A percentile compares a stretch with the other conserved stretches of the same genome.
Evolutionary conservation across 2,329 filamentous ascomycete species (phyloP).

Genomic region (Cladosporium sp.): DNA sequence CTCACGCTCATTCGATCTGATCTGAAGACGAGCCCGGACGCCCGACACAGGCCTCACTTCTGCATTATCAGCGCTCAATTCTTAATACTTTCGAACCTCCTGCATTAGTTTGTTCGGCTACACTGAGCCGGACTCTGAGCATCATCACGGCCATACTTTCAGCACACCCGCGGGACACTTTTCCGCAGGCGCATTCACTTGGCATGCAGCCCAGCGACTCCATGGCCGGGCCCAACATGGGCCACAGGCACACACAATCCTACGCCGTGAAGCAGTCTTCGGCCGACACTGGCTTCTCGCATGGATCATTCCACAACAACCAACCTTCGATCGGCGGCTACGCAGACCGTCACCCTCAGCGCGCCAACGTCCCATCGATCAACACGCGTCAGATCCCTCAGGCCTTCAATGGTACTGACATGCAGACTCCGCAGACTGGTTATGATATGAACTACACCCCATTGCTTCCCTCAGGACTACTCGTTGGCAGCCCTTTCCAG

Average conservation of each 20-base stretch:
- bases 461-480: constrained; percentile 85
- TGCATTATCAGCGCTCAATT: constrained; percentile 6
- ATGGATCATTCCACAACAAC: constrained; percentile 87
- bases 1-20: constrained; percentile 5
- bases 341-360: constrained; percentile 78
- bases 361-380: constrained; percentile 82
- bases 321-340: constrained; percentile 68
- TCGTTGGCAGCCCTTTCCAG: constrained; percentile 95
- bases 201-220: constrained; percentile 86
- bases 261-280: constrained; percentile 70
- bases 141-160: constrained; percentile 80
- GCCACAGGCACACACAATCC: constrained; percentile 55
- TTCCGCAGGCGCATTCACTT: constrained; percentile 73
- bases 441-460: constrained; percentile 99
- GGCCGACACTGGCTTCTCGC: constrained; percentile 84
- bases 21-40: constrained; percentile 10
- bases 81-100: constrained; percentile 11
- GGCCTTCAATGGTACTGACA: constrained; percentile 55
- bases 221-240: constrained; percentile 53
- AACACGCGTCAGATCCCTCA: constrained; percentile 65
- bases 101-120: constrained; percentile 13
- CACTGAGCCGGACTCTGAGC: constrained; percentile 10
- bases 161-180: constrained; percentile 73
- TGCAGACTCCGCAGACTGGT: constrained; percentile 80
- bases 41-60: constrained; percentile 6